A percentile compares a stretch with the other conserved stretches of the same genome.
Conservation (phyloP, 148 eudicot genomes). For the Chenopodium formosanum region DNA sequence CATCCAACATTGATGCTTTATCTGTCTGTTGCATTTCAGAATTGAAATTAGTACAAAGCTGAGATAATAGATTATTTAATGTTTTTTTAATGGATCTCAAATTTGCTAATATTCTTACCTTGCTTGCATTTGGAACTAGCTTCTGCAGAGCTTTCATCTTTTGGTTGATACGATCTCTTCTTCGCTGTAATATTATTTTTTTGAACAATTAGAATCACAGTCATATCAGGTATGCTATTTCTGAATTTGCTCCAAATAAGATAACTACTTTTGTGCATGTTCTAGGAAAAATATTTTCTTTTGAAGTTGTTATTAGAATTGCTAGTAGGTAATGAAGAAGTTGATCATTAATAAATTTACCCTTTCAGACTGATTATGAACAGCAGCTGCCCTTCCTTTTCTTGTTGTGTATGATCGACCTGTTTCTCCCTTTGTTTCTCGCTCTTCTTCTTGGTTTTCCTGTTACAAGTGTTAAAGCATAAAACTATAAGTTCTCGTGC, state of each 20-base stretch:
- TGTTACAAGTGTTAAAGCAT: conserved; percentile 8
- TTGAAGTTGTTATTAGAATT: not conserved
- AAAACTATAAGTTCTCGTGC: not conserved
- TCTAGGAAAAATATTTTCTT: no score
- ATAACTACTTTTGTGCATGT: not conserved
- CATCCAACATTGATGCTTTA: conserved; percentile 95
- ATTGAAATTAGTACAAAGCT: not conserved
- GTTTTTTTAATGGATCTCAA: not conserved
- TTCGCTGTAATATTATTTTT: conserved; percentile 38
- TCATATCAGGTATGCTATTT: conserved; percentile 25
- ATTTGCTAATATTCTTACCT: conserved; percentile 39
- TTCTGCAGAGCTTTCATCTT: conserved; percentile 88
- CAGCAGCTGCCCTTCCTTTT: conserved; percentile 64
- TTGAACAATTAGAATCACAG: conserved; percentile 7
- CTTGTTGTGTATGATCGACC: conserved; percentile 52
- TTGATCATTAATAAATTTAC: conserved; percentile 35
- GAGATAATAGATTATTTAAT: not conserved
- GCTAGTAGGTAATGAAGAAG: not conserved
- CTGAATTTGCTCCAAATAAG: not conserved
- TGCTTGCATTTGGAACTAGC: conserved; percentile 87
- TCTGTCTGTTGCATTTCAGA: conserved; percentile 53
- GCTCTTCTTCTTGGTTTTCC: conserved; percentile 62
- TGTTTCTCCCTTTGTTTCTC: conserved; percentile 48
- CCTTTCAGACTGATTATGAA: conserved; percentile 93
- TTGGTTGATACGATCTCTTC: conserved; percentile 87